phyloP scores from a whole-genome alignment of 140 eudicot genomes.

The Oenanthe javanica region DNA sequence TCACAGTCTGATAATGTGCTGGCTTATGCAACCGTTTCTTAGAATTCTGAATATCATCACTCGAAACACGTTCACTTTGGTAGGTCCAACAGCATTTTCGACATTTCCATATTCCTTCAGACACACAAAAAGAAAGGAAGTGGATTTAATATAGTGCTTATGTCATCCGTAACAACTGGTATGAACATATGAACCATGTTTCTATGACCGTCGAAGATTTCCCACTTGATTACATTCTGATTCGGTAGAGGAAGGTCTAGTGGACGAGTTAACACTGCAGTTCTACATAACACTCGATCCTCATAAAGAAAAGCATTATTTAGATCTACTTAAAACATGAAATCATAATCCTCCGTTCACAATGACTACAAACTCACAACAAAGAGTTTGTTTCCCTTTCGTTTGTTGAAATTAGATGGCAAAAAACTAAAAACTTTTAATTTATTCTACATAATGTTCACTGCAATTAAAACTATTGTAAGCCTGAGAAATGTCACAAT shows the following conservation, averaged over 20 bases:
- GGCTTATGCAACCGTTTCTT: slow-evolving; percentile 28
- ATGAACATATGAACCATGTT: not conserved
- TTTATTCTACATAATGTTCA: not conserved
- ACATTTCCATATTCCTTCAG: slow-evolving; percentile 87
- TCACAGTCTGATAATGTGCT: slow-evolving; percentile 31
- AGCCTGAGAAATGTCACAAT: not conserved
- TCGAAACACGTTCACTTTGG: slow-evolving; percentile 31
- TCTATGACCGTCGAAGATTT: not conserved
- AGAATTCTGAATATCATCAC: slow-evolving; percentile 27
- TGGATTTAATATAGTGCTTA: slow-evolving; percentile 22
- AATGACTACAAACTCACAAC: not conserved
- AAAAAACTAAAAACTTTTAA: not conserved
- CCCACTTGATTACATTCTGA: not conserved
- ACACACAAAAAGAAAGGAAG: slow-evolving; percentile 23
- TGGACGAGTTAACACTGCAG: not conserved
- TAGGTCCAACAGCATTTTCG: slow-evolving; percentile 72
- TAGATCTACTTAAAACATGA: not conserved
- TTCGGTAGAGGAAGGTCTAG: not conserved
- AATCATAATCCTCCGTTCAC: not conserved
- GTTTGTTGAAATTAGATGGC: not conserved
- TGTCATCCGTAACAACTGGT: slow-evolving; percentile 1
- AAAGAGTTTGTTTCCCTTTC: not conserved
- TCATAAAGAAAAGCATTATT: not conserved
- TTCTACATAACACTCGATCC: not conserved
- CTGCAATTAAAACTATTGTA: not conserved